Evolutionary conservation across 495 filamentous ascomycete species (phyloP).

Genomic region (Achaetomiella virescens): DNA sequence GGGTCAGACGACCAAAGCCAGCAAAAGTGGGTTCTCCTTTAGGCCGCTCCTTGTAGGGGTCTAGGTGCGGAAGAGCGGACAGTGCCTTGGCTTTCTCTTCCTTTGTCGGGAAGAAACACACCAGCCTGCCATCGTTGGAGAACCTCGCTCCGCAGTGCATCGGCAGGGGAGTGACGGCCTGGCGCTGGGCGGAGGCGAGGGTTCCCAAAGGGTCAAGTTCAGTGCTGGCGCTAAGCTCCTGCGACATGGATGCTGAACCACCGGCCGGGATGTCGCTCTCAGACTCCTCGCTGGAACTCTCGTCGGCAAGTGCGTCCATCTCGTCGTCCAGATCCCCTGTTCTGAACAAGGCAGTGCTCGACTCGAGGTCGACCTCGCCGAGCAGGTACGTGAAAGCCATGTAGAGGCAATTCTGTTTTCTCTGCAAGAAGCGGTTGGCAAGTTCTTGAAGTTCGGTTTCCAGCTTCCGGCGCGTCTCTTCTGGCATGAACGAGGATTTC

Average conservation of each 20-base stretch:
- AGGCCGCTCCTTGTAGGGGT: conserved; percentile 55
- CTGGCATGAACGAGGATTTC: conserved; percentile 70
- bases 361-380: conserved; percentile 71
- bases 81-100: conserved; percentile 62
- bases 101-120: conserved; percentile 84
- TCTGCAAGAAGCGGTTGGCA: conserved; percentile 57
- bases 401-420: conserved; percentile 73
- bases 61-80: conserved; percentile 52
- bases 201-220: conserved; percentile 43
- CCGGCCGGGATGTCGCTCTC: conserved; percentile 55
- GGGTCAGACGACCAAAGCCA: conserved; percentile 71
- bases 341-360: conserved; percentile 66
- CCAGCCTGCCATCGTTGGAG: conserved; percentile 67
- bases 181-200: conserved; percentile 55
- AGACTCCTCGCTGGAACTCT: conserved; percentile 82
- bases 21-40: conserved; percentile 71
- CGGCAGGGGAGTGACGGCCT: conserved; percentile 70
- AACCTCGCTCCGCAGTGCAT: conserved; percentile 71
- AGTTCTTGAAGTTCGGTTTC: conserved; percentile 64
- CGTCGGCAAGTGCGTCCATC: conserved; percentile 48
- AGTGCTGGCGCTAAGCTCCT: conserved; percentile 46
- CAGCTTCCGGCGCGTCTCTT: conserved; percentile 58
- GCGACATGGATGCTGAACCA: conserved; percentile 49
- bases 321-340: conserved; percentile 59
- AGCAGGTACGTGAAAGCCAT: conserved; percentile 76